These are phyloP conservation scores for Arthrobotrys conoides DNA, from an alignment of 2,329 filamentous ascomycete species.

Conservation along the genomic window DNA sequence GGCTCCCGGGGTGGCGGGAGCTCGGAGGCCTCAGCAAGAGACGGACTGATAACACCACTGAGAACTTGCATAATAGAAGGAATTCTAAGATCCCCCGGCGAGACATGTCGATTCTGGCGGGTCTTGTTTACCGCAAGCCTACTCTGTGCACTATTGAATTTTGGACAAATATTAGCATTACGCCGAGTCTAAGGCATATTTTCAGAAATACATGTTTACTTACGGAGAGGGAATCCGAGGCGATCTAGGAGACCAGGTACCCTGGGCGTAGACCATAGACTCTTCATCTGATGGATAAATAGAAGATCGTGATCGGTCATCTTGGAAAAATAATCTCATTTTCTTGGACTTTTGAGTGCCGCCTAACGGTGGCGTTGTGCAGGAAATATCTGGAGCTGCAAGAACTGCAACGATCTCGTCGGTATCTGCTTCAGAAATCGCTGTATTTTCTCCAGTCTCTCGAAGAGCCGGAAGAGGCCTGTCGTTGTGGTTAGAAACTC, in stretches of 20 bases:
- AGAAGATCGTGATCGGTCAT: conserved; percentile 43
- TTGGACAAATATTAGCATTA: not conserved
- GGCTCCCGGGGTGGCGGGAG: not conserved
- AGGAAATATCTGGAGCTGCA: conserved; percentile 26
- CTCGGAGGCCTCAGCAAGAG: not conserved
- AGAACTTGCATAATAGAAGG: conserved; percentile 50
- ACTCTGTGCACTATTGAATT: conserved; percentile 3
- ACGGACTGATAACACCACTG: conserved; percentile 20
- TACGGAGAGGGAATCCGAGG: conserved; percentile 25
- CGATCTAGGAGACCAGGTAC: conserved; percentile 9
- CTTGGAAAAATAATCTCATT: conserved; percentile 48
- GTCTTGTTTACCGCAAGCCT: conserved; percentile 31
- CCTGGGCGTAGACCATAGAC: conserved; percentile 27
- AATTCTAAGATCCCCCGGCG: conserved; percentile 43
- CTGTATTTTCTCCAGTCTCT: conserved; percentile 17
- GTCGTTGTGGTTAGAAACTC: conserved; percentile 22
- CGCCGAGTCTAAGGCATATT: not conserved
- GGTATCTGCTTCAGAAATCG: conserved; percentile 30
- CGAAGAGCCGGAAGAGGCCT: conserved; percentile 28
- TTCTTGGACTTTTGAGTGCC: conserved; percentile 38
- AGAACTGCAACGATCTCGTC: conserved; percentile 30
- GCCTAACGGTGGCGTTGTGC: not conserved
- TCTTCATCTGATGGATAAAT: conserved; percentile 53
- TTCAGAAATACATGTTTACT: conserved; percentile 25
- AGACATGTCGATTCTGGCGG: conserved; percentile 39